phyloP scores from a whole-genome alignment of 192 early-diverging fungal species.

The Entomortierella chlamydospora region DNA sequence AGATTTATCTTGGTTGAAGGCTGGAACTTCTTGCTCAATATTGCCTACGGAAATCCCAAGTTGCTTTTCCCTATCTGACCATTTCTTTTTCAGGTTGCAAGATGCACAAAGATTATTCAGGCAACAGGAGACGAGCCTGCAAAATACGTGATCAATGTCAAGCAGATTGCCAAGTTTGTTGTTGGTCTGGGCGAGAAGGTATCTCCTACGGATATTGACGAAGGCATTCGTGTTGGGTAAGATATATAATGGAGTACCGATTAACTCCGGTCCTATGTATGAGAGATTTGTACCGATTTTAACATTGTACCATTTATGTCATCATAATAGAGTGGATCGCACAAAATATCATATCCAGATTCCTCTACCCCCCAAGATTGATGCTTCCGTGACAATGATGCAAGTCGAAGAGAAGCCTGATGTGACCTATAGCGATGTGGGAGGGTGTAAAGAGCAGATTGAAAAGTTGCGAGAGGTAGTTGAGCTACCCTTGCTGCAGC shows the following conservation, averaged over 20 bases:
- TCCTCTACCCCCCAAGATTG: constrained; percentile 98
- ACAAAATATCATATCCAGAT: constrained; percentile 99
- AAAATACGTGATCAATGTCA: constrained; percentile 99
- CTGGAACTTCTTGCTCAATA: not conserved
- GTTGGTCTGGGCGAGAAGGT: constrained; percentile 96
- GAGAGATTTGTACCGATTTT: not conserved
- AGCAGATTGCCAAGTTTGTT: constrained; percentile 99
- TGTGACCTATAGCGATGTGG: constrained; percentile 99
- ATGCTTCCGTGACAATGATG: constrained; percentile 99
- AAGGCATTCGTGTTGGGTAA: constrained; percentile 98
- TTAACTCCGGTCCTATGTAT: not conserved
- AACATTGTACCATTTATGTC: not conserved
- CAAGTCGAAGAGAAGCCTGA: constrained; percentile 99
- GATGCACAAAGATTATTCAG: constrained; percentile 99
- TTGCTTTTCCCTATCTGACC: too few species aligned
- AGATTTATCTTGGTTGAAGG: too few species aligned
- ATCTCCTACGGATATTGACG: constrained; percentile 99
- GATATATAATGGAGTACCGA: not conserved
- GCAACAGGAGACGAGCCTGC: constrained; percentile 89
- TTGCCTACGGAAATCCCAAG: too few species aligned
- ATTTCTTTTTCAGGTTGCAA: constrained; percentile 80
- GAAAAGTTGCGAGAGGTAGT: constrained; percentile 99
- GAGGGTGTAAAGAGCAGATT: constrained; percentile 99
- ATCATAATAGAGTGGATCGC: constrained; percentile 84
- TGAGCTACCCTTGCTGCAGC: constrained; percentile 94